Percentiles rank a stretch among this genome's conserved stretches.
These are phyloP conservation scores for Starmerella scarabaei DNA, from an alignment of 805 yeast genomes.

Conservation along the genomic window DNA sequence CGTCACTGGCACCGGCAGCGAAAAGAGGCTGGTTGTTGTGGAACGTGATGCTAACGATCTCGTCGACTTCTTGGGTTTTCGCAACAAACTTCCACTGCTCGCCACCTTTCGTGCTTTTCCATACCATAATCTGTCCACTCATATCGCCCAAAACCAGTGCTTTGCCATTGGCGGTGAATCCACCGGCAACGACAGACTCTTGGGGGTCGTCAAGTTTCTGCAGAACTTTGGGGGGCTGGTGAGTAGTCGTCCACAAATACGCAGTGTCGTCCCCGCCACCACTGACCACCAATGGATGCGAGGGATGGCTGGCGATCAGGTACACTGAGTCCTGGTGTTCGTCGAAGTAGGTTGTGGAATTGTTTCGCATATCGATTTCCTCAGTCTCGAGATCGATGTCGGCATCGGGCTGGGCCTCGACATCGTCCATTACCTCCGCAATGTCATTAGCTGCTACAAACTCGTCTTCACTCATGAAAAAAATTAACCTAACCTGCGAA, in stretches of 20 bases:
- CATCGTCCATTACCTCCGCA: constrained; percentile 31
- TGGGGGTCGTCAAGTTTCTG: constrained; percentile 67
- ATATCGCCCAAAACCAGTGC: constrained; percentile 83
- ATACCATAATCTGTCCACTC: constrained; percentile 74
- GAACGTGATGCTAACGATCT: constrained; percentile 65
- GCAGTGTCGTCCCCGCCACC: constrained; percentile 95
- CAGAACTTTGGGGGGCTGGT: constrained; percentile 69
- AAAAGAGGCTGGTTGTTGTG: constrained; percentile 69
- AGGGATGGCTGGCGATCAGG: constrained; percentile 70
- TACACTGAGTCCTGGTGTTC: constrained; percentile 79
- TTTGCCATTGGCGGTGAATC: constrained; percentile 70
- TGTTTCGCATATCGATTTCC: constrained; percentile 79
- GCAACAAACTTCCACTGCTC: constrained; percentile 66
- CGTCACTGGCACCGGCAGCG: constrained; percentile 87
- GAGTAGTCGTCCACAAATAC: constrained; percentile 71
- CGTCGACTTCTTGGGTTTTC: constrained; percentile 76
- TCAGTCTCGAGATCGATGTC: constrained; percentile 39
- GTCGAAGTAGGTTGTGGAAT: constrained; percentile 82
- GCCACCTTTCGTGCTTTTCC: constrained; percentile 60
- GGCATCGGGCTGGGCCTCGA: constrained; percentile 30
- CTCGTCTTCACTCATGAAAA: constrained; percentile 6
- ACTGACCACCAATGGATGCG: constrained; percentile 65
- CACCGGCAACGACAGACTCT: constrained; percentile 78
- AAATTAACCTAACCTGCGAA: constrained; percentile 1
- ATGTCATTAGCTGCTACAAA: constrained; percentile 22